phyloP scores from a whole-genome alignment of 306 rosid species.

The Trifolium subterraneum region DNA sequence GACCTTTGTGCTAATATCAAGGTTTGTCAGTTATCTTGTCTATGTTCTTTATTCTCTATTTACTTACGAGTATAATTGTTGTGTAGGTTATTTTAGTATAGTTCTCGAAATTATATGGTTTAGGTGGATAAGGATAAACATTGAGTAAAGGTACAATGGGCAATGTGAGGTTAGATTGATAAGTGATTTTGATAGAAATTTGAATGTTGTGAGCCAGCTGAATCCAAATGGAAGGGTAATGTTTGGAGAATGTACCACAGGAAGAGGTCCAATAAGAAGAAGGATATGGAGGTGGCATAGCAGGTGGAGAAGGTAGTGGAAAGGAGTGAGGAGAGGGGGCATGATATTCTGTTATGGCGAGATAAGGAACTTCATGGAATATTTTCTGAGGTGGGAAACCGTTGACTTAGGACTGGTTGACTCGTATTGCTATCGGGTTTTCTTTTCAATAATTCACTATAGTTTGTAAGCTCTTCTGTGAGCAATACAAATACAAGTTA shows the following conservation, averaged over 20 bases:
- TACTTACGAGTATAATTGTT: conserved; percentile 11
- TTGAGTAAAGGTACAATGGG: neutral
- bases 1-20: conserved; percentile 71
- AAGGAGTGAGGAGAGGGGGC: neutral
- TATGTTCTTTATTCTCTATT: conserved; percentile 20
- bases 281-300: neutral
- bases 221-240: neutral
- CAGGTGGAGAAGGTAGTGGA: neutral
- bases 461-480: neutral
- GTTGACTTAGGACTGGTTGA: neutral
- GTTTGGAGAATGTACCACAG: neutral
- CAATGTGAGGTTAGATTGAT: conserved; percentile 22
- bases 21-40: conserved; percentile 51
- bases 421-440: neutral
- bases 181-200: neutral
- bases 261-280: neutral
- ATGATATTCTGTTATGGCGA: neutral
- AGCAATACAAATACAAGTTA: neutral
- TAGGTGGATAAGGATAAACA: conserved; percentile 9
- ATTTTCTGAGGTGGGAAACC: neutral
- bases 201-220: neutral
- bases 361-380: neutral
- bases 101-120: conserved; percentile 15
- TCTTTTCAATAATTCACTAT: neutral
- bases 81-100: neutral